Percentiles rank a stretch among this genome's conserved stretches.
These are phyloP conservation scores for Penicillium concentricum DNA, from an alignment of 2,329 filamentous ascomycete genomes.

Conservation along the genomic window DNA sequence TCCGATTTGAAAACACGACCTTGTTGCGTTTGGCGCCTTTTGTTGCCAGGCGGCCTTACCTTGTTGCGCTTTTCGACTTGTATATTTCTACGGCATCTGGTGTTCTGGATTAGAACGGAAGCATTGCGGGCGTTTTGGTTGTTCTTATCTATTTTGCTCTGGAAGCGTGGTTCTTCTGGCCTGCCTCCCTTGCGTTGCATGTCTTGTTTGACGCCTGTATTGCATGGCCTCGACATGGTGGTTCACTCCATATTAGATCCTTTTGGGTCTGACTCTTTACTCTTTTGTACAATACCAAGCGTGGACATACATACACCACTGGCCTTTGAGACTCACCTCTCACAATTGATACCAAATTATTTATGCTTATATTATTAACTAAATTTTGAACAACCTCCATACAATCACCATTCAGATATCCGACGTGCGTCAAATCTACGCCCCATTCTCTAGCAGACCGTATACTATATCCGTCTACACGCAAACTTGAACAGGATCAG, in stretches of 20 bases:
- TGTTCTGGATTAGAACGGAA: constrained; percentile 22
- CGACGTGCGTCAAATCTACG: neutral
- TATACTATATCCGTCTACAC: neutral
- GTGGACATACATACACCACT: constrained; percentile 9
- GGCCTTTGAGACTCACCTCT: constrained; percentile 8
- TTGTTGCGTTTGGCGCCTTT: neutral
- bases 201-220: neutral
- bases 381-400: neutral
- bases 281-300: constrained; percentile 11
- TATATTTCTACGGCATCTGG: constrained; percentile 20
- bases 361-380: neutral
- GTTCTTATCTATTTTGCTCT: constrained; percentile 11
- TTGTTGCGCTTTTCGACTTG: constrained; percentile 11
- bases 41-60: neutral
- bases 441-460: neutral
- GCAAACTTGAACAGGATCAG: too few species aligned
- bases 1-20: neutral
- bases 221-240: neutral
- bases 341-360: constrained; percentile 7
- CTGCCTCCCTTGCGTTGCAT: neutral
- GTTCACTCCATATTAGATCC: neutral
- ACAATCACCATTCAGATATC: too few species aligned
- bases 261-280: constrained; percentile 1
- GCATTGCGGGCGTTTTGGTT: constrained; percentile 29
- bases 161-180: neutral